Conservation (phyloP, 805 yeast species). For the Candida parachauliodes region DNA sequence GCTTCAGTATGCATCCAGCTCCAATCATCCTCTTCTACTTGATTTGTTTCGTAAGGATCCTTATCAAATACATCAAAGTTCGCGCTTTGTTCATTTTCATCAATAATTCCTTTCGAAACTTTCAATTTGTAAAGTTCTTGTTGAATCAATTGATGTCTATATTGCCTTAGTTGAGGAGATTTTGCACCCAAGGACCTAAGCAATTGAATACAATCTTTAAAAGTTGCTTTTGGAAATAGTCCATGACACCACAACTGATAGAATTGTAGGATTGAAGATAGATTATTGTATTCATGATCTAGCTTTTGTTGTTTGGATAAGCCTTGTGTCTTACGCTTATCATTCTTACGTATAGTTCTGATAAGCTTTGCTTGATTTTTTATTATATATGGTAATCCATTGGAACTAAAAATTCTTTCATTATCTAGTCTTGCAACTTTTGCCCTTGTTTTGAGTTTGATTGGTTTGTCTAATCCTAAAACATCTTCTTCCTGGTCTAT, state of each 20-base stretch:
- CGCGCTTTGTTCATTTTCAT: conserved; percentile 20
- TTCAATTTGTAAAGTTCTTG: conserved; percentile 23
- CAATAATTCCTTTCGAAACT: conserved; percentile 34
- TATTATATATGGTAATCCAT: conserved; percentile 32
- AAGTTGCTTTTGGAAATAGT: conserved; percentile 76
- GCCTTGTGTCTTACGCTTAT: conserved; percentile 11
- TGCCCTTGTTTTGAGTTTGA: conserved; percentile 29
- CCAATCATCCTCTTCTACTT: conserved; percentile 21
- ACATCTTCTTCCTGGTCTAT: conserved; percentile 17
- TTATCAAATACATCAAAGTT: conserved; percentile 14
- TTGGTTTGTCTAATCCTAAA: conserved; percentile 34
- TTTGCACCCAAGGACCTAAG: conserved; percentile 47
- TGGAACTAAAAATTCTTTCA: conserved; percentile 31
- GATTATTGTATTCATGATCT: conserved; percentile 33
- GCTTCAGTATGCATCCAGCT: conserved; percentile 22
- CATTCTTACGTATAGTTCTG: conserved; percentile 25
- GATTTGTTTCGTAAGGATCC: background rate
- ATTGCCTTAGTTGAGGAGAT: conserved; percentile 32
- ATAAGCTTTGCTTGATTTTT: conserved; percentile 27
- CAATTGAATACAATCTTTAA: conserved; percentile 61
- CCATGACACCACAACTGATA: conserved; percentile 47
- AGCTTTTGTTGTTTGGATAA: conserved; percentile 14
- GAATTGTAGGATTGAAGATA: conserved; percentile 35
- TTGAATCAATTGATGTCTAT: conserved; percentile 27
- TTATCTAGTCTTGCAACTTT: conserved; percentile 38